These are phyloP conservation scores for Fraxinus angustifolia DNA, from an alignment of 305 asterid genomes.

Conservation along the genomic window DNA sequence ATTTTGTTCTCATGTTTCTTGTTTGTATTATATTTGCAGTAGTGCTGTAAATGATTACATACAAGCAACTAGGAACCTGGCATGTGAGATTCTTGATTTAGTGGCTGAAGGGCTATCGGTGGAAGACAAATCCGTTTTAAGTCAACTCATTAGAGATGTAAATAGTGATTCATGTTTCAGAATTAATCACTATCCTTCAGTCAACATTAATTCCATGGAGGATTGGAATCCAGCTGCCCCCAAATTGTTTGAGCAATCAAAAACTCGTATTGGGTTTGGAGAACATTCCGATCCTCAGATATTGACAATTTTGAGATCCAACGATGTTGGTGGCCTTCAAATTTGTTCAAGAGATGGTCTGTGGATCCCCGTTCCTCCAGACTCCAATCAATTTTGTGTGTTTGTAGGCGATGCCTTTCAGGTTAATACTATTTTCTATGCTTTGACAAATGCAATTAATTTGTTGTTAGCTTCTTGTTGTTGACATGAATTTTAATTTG, in stretches of 20 bases:
- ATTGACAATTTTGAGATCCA: slow-evolving; percentile 55
- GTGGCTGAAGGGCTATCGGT: slow-evolving; percentile 49
- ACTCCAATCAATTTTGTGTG: slow-evolving; percentile 44
- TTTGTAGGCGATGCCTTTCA: slow-evolving; percentile 61
- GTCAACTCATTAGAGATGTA: slow-evolving; percentile 41
- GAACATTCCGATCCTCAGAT: slow-evolving; percentile 79
- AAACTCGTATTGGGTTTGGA: slow-evolving; percentile 53
- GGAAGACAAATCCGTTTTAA: slow-evolving; percentile 38
- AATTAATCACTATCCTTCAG: slow-evolving; percentile 58
- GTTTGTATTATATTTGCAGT: slow-evolving; percentile 31
- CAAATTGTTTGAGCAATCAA: slow-evolving; percentile 8
- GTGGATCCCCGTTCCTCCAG: slow-evolving; percentile 58
- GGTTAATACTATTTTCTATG: slow-evolving; percentile 19
- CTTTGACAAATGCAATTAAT: background rate
- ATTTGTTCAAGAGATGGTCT: slow-evolving; percentile 37
- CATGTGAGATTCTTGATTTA: slow-evolving; percentile 59
- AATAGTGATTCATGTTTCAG: slow-evolving; percentile 65
- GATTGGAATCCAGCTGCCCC: slow-evolving; percentile 1
- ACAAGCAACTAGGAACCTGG: slow-evolving; percentile 40
- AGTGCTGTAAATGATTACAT: slow-evolving; percentile 47
- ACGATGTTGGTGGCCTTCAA: slow-evolving; percentile 64
- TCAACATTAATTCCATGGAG: background rate
- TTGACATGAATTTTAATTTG: background rate
- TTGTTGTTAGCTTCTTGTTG: background rate
- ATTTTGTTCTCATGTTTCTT: slow-evolving; percentile 4